A percentile compares a stretch with the other conserved stretches of the same genome.
Conservation (phyloP, 169 alveolate genomes). For the Pseudocohnilembus persalinus region DNA sequence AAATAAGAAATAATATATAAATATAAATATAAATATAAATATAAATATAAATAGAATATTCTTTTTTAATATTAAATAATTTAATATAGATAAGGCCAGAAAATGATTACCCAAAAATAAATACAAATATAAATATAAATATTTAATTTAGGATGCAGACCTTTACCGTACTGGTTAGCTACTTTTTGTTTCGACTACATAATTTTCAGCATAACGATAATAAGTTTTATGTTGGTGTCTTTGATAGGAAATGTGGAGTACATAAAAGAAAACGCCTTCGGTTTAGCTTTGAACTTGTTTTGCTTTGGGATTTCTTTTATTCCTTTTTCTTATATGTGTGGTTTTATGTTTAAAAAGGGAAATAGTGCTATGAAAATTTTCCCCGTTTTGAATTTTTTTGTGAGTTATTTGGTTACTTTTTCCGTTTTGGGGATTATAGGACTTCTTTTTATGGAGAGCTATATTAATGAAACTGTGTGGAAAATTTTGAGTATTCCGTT, state of each 20-base stretch:
- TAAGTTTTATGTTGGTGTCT: slow-evolving; percentile 8
- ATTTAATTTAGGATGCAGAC: slow-evolving; percentile 36
- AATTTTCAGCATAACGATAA: slow-evolving; percentile 16
- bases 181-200: slow-evolving; percentile 31
- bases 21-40: not conserved
- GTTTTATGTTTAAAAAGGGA: slow-evolving; percentile 31
- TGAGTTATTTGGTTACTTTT: slow-evolving; percentile 8
- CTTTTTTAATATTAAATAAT: too few relatives aligned
- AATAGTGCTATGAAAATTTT: slow-evolving; percentile 36
- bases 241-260: not conserved
- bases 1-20: too few relatives aligned
- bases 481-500: not conserved
- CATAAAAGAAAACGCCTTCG: slow-evolving; percentile 10
- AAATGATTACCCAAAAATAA: slow-evolving; percentile 20
- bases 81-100: too few relatives aligned
- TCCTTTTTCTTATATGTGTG: slow-evolving; percentile 26
- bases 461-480: not conserved
- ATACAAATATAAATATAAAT: slow-evolving; percentile 3
- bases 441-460: not conserved
- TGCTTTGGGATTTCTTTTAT: slow-evolving; percentile 31
- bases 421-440: not conserved
- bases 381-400: slow-evolving; percentile 25
- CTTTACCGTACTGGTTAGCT: slow-evolving; percentile 43
- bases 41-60: too few relatives aligned
- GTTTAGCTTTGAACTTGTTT: slow-evolving; percentile 1